A percentile compares a stretch with the other conserved stretches of the same genome.
Evolutionary conservation across 2,329 filamentous ascomycete genomes (phyloP).

Genomic region (Talaromyces sp.): DNA sequence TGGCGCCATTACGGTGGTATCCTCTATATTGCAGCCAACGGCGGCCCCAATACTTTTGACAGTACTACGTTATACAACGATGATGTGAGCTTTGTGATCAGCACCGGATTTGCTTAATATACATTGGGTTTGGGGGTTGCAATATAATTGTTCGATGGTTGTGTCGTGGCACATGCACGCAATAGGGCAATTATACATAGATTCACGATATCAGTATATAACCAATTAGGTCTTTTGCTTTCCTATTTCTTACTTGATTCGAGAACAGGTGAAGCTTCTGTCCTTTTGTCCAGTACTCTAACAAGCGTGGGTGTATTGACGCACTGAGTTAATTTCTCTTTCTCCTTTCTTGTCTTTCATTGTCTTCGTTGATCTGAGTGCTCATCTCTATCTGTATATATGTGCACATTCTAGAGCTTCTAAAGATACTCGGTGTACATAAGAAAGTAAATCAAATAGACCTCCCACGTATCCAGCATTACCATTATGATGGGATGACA

Average conservation of each 20-base stretch:
- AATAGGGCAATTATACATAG: background rate
- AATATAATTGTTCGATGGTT: no score
- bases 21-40: constrained; percentile 52
- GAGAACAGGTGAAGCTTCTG: no score
- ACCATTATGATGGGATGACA: constrained; percentile 22
- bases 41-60: constrained; percentile 56
- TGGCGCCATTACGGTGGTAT: constrained; percentile 54
- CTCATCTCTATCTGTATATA: background rate
- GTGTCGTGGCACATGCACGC: no score
- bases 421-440: background rate
- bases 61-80: constrained; percentile 48
- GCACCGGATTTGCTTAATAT: constrained; percentile 45
- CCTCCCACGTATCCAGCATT: background rate
- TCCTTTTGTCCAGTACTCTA: no score
- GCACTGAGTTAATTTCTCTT: background rate
- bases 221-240: background rate
- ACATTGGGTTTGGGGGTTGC: background rate
- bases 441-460: background rate
- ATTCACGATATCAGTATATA: background rate
- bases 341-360: no score
- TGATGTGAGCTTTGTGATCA: constrained; percentile 54
- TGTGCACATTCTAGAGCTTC: background rate
- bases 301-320: background rate
- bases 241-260: no score
- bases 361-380: no score